These are phyloP conservation scores for Talaromyces sp. DNA, from an alignment of 2,329 filamentous ascomycete species.

Conservation along the genomic window DNA sequence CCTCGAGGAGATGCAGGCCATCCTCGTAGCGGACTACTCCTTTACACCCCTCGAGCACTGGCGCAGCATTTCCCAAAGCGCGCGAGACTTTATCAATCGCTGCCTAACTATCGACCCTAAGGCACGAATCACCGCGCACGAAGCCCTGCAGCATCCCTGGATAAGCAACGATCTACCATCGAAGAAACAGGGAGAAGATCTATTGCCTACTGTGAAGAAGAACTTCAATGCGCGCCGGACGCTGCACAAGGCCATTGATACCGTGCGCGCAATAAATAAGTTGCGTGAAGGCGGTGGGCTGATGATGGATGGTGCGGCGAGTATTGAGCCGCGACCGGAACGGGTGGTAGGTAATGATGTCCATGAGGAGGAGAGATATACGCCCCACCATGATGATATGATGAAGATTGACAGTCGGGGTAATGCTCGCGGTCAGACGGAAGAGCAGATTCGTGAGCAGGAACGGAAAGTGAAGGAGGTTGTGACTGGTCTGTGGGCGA, in stretches of 20 bases:
- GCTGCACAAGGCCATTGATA: slow-evolving; percentile 65
- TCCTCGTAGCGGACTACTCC: slow-evolving; percentile 91
- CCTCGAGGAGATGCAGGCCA: slow-evolving; percentile 99
- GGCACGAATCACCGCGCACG: slow-evolving; percentile 86
- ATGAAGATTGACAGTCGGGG: slow-evolving; percentile 59
- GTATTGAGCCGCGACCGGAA: slow-evolving; percentile 53
- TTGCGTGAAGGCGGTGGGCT: slow-evolving; percentile 59
- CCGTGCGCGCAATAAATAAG: slow-evolving; percentile 66
- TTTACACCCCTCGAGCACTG: slow-evolving; percentile 96
- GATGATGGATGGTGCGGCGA: slow-evolving; percentile 62
- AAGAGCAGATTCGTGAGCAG: slow-evolving; percentile 60
- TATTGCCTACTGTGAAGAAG: slow-evolving; percentile 65
- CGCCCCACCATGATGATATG: slow-evolving; percentile 23
- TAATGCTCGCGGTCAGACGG: slow-evolving; percentile 60
- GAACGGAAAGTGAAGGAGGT: slow-evolving; percentile 59
- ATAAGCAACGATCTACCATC: slow-evolving; percentile 53
- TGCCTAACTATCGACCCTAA: slow-evolving; percentile 89
- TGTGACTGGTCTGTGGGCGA: slow-evolving; percentile 56
- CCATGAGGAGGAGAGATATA: slow-evolving; percentile 33
- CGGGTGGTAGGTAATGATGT: slow-evolving; percentile 45
- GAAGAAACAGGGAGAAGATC: slow-evolving; percentile 45
- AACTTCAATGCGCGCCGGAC: slow-evolving; percentile 66
- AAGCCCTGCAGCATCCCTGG: slow-evolving; percentile 64
- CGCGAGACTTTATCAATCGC: slow-evolving; percentile 86
- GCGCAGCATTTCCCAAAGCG: slow-evolving; percentile 81